phyloP scores from a whole-genome alignment of 2,329 filamentous ascomycete species.

The Fusarium proliferatum region DNA sequence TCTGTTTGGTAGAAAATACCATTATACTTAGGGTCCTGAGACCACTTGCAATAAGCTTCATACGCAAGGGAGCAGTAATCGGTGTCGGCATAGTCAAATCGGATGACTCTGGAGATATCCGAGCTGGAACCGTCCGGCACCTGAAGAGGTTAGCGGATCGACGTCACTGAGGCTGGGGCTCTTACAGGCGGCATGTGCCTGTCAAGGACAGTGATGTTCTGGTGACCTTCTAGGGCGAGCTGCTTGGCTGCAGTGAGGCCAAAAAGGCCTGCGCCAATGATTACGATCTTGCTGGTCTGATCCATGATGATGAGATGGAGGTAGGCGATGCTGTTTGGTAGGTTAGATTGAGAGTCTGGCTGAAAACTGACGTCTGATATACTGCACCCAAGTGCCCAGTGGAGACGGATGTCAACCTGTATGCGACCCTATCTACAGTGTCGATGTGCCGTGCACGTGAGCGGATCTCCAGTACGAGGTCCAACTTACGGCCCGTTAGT shows the following conservation, averaged over 20 bases:
- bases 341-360: background rate
- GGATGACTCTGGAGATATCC: slow-evolving; percentile 52
- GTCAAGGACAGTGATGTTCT: slow-evolving; percentile 51
- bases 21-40: slow-evolving; percentile 16
- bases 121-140: slow-evolving; percentile 50
- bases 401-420: background rate
- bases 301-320: slow-evolving; percentile 12
- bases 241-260: slow-evolving; percentile 46
- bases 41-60: slow-evolving; percentile 32
- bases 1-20: slow-evolving; percentile 18
- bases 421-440: background rate
- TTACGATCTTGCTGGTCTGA: slow-evolving; percentile 33
- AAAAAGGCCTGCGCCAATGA: slow-evolving; percentile 49
- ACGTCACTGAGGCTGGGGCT: background rate
- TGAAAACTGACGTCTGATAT: background rate
- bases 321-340: background rate
- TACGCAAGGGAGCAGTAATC: slow-evolving; percentile 68
- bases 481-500: background rate
- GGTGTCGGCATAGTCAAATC: slow-evolving; percentile 70
- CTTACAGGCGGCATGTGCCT: slow-evolving; percentile 47
- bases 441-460: slow-evolving; percentile 11
- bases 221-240: slow-evolving; percentile 42
- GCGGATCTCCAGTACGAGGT: background rate
- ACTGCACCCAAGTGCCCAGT: background rate
- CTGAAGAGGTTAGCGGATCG: background rate